Evolutionary conservation across 805 yeast genomes (phyloP).

Genomic region (Ogataea methanolica): DNA sequence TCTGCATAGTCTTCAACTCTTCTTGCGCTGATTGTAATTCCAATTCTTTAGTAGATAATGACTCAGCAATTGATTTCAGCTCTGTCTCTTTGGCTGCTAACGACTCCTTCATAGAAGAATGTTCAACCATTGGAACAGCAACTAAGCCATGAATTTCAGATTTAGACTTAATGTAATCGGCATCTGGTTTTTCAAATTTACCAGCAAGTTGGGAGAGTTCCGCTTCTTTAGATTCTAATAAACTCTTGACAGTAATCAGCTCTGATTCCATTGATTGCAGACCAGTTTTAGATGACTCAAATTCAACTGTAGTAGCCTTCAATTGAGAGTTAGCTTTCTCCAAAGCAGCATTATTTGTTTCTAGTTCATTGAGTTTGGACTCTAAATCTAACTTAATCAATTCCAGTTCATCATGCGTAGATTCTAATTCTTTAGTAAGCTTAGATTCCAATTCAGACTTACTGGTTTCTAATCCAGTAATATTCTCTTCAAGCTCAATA

Average conservation of each 20-base stretch:
- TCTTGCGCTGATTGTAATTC: background rate
- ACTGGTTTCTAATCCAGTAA: too few species aligned
- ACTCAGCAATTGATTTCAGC: background rate
- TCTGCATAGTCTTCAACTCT: background rate
- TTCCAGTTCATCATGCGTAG: background rate
- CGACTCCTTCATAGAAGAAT: constrained; percentile 2
- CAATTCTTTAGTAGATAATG: background rate
- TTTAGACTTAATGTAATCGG: constrained; percentile 16
- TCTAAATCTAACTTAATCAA: background rate
- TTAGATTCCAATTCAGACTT: too few species aligned
- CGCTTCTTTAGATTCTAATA: background rate
- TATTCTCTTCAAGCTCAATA: too few species aligned
- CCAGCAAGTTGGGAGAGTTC: constrained; percentile 2
- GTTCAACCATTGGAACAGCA: constrained; percentile 19
- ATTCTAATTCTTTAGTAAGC: background rate
- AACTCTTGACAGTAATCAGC: background rate
- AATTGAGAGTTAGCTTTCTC: background rate
- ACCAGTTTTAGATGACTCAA: background rate
- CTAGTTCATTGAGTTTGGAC: background rate
- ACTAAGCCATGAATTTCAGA: constrained; percentile 11
- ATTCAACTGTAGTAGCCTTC: background rate
- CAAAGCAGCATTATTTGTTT: background rate
- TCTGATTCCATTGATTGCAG: background rate
- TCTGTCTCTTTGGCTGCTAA: background rate
- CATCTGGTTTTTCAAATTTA: constrained; percentile 16